A percentile compares a stretch with the other conserved stretches of the same genome.
Conservation (phyloP, 2,329 filamentous ascomycete species). For the Hymenoscyphus infarciens region DNA sequence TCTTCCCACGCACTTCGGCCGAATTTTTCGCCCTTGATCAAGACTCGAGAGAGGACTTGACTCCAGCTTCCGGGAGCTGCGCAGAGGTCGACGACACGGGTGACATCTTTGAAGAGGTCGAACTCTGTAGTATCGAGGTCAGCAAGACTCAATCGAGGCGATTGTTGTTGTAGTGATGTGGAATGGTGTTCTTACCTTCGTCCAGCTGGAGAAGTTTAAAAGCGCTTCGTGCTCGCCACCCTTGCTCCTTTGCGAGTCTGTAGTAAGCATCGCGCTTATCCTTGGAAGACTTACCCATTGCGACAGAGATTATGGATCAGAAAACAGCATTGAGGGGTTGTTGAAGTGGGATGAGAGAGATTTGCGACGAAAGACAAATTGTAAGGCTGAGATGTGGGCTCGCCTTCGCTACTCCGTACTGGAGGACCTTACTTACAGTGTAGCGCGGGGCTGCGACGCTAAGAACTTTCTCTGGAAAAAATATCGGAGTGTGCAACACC, state of each 20-base stretch:
- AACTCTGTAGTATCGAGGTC: constrained; percentile 58
- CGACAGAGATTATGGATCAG: not conserved
- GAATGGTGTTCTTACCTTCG: constrained; percentile 49
- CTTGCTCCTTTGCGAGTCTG: constrained; percentile 95
- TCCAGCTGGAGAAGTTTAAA: constrained; percentile 97
- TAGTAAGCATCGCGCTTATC: constrained; percentile 99
- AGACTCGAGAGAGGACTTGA: constrained; percentile 86
- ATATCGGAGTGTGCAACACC: not conserved
- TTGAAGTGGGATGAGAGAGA: not conserved
- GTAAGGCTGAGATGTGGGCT: not conserved
- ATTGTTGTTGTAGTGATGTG: not conserved
- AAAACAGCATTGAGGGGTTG: not conserved
- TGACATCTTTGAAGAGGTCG: constrained; percentile 85
- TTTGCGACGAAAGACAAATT: not conserved
- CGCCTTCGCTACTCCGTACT: not conserved
- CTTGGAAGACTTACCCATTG: constrained; percentile 95
- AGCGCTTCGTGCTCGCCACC: constrained; percentile 92
- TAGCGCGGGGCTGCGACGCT: constrained; percentile 18
- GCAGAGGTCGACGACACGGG: constrained; percentile 90
- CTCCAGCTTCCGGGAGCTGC: constrained; percentile 97
- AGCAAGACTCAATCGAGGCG: constrained; percentile 7
- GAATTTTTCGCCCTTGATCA: constrained; percentile 92
- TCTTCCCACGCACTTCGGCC: constrained; percentile 85
- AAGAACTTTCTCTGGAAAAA: constrained; percentile 13
- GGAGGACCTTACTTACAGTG: too few species aligned